Evolutionary conservation across 2,329 filamentous ascomycete species (phyloP), one percentile per base, ranked within the genome.

Genomic region (Cercospora sesami): DNA sequence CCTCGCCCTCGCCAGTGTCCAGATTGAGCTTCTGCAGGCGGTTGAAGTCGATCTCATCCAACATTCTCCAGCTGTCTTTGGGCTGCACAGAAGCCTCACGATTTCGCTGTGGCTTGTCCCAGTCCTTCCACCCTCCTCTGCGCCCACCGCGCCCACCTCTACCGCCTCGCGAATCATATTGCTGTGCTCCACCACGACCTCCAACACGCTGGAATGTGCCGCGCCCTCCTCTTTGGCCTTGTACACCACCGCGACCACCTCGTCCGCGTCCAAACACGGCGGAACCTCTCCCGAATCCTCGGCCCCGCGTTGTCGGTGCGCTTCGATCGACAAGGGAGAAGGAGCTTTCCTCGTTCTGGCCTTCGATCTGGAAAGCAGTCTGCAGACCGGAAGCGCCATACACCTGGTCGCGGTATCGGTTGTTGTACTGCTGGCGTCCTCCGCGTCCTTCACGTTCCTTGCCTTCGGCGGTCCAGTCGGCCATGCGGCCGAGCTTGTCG

Each of bases 21-120:
- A 99, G 87, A 83, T 97, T 99, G 77, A 99, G 87, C 87, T 99
- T 99, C 75, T 88, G 86, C 74, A 99, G 87, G 74, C 95, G 91
- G 84, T 93, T 94, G 84, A 96, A 99, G 82, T 99, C 95, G 80
- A 99, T 97, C 86, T 99, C 95, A 84, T 99, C 95, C 76, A 97
- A 85, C 83, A 99, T 87, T 78, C 89, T 87, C 95, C 95, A 99
- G 80, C 97, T 94, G 23, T 94, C 88, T 83, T 96, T 96, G 82
- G 98, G 93, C 83, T 94, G 94, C 78, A 99, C 92, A 39, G 93
- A 97, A 10, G 94, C 91, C 83, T 99, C 95, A 69, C 95, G 92
- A 83, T 96, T 97, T 77, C 95, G 90, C 80, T 94, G 89, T 69
- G 95, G 95, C 89, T 98, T 98, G 85, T 99, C 95, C 80, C 93